These are phyloP conservation scores for Dendrocalamus latiflorus DNA, from an alignment of 202 grass and related monocot species.

Conservation along the genomic window DNA sequence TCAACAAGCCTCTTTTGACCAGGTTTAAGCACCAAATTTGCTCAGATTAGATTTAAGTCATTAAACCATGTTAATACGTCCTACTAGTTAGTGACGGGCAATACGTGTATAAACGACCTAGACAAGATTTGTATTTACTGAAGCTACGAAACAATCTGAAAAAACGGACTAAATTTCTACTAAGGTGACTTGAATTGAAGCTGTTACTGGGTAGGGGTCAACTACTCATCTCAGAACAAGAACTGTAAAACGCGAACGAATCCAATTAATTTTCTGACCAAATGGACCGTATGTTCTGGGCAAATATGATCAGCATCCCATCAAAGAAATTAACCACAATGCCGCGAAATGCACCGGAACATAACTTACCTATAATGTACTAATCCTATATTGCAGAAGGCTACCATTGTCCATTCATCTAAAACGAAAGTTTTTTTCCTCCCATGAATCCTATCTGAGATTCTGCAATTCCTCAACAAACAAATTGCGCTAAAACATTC, in stretches of 20 bases:
- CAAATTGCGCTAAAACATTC: not conserved
- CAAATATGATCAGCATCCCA: no score
- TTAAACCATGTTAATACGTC: not conserved
- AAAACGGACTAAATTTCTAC: not conserved
- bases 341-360: no score
- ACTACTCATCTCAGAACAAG: no score
- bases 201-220: not conserved
- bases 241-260: no score
- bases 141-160: not conserved
- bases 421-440: not conserved
- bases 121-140: not conserved
- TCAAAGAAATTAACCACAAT: no score
- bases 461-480: not conserved
- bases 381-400: not conserved
- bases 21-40: not conserved
- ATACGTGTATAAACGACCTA: not conserved
- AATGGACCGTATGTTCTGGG: no score
- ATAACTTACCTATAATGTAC: no score
- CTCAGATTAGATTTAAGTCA: not conserved
- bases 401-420: not conserved
- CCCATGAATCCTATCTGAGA: not conserved
- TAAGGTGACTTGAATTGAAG: not conserved
- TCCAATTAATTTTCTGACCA: no score
- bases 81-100: not conserved
- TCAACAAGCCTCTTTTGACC: slow-evolving; percentile 41